These are phyloP conservation scores for Mycena filopes DNA, from an alignment of 768 basidiomycete species.

Conservation along the genomic window DNA sequence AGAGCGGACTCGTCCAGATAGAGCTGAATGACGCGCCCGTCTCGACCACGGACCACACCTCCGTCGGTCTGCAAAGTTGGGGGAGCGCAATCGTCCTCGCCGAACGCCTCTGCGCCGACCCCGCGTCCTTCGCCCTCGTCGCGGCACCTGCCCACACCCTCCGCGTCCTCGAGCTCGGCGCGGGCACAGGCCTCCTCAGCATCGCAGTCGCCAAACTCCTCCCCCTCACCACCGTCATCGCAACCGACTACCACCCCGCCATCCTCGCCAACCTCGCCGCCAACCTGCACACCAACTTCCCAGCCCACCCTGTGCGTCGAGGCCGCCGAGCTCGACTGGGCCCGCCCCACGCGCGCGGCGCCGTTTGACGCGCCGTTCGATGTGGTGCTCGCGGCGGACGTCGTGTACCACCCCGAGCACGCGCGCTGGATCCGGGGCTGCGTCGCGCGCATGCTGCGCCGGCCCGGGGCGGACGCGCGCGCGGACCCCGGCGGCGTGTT, in stretches of 20 bases:
- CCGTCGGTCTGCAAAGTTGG: constrained; percentile 89
- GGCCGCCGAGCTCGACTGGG: constrained; percentile 75
- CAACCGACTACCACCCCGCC: constrained; percentile 84
- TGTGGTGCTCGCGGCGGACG: constrained; percentile 81
- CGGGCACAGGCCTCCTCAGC: constrained; percentile 87
- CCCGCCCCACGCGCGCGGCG: constrained; percentile 46
- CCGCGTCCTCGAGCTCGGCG: constrained; percentile 82
- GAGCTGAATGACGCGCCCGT: constrained; percentile 79
- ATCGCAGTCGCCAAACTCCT: constrained; percentile 68
- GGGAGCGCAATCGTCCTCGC: constrained; percentile 80
- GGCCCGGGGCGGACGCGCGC: constrained; percentile 35
- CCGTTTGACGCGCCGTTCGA: constrained; percentile 61
- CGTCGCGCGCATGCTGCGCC: constrained; percentile 60
- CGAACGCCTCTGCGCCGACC: constrained; percentile 64
- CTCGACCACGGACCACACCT: constrained; percentile 73
- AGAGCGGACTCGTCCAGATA: constrained; percentile 48
- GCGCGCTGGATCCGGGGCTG: constrained; percentile 75
- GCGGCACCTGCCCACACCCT: constrained; percentile 38
- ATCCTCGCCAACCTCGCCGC: constrained; percentile 73
- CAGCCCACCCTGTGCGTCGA: constrained; percentile 31
- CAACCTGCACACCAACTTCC: constrained; percentile 69
- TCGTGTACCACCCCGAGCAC: constrained; percentile 79
- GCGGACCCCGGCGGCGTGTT: constrained; percentile 58
- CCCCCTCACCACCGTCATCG: constrained; percentile 54
- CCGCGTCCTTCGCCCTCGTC: constrained; percentile 51